phyloP scores from a whole-genome alignment of 2,329 filamentous ascomycete genomes.

The Penicillium sp. region DNA sequence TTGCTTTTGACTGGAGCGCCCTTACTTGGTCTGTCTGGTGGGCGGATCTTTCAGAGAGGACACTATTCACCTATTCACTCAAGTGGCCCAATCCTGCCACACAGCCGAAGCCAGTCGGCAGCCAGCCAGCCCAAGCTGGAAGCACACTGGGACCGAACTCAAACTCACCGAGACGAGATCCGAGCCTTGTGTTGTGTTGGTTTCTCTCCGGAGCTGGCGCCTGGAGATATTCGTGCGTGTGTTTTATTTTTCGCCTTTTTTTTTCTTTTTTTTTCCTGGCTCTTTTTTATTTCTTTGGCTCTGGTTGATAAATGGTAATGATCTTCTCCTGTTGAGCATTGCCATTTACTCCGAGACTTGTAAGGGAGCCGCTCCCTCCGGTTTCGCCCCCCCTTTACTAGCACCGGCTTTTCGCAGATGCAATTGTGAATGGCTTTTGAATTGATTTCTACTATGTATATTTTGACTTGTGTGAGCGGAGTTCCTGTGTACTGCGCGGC shows the following conservation, averaged over 20 bases:
- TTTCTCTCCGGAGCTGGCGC: background rate
- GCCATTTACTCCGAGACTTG: background rate
- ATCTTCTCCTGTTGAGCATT: too few relatives aligned
- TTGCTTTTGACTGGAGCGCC: too few relatives aligned
- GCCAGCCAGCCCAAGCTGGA: slow-evolving; percentile 7
- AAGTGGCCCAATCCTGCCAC: slow-evolving; percentile 4
- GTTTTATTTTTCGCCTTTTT: too few relatives aligned
- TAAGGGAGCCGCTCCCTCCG: too few relatives aligned
- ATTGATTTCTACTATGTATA: too few relatives aligned
- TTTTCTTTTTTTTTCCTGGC: too few relatives aligned
- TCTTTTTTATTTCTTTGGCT: too few relatives aligned
- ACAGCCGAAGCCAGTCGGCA: slow-evolving; percentile 8
- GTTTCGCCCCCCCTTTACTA: too few relatives aligned
- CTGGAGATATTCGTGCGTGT: background rate
- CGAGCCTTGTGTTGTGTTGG: background rate
- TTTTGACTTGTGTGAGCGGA: slow-evolving; percentile 2
- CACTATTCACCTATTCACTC: background rate
- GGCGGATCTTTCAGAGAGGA: background rate
- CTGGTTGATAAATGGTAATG: too few relatives aligned
- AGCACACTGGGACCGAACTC: slow-evolving; percentile 5
- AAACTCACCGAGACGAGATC: background rate
- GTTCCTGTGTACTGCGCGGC: slow-evolving; percentile 17
- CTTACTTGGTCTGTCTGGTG: background rate
- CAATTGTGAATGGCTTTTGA: too few relatives aligned
- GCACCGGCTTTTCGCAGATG: too few relatives aligned